Conservation (phyloP, 2,329 filamentous ascomycete genomes). For the Sclerotinia trifoliorum region DNA sequence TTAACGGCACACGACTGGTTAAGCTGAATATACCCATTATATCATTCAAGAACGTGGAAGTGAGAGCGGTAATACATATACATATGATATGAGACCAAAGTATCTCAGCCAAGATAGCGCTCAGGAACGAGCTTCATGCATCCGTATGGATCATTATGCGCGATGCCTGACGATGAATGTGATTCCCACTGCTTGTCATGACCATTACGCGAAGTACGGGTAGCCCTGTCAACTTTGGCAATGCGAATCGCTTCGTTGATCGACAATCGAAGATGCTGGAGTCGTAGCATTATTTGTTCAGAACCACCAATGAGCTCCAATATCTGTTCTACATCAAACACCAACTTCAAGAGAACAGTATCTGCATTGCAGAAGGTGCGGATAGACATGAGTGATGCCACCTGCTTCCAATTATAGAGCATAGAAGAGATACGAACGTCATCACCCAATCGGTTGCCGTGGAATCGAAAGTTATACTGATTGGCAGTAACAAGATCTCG, state of each 20-base stretch:
- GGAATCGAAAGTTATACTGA: conserved; percentile 47
- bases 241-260: conserved; percentile 33
- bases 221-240: conserved; percentile 16
- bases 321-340: conserved; percentile 49
- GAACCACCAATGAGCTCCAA: conserved; percentile 47
- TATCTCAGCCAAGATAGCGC: conserved; percentile 20
- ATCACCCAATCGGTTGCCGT: conserved; percentile 44
- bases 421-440: conserved; percentile 43
- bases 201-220: conserved; percentile 20
- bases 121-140: conserved; percentile 34
- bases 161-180: conserved; percentile 21
- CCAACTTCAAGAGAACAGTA: conserved; percentile 48
- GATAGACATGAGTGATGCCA: conserved; percentile 48
- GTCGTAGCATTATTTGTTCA: conserved; percentile 33
- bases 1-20: neutral
- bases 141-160: conserved; percentile 28
- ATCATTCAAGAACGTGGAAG: neutral
- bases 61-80: neutral
- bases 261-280: conserved; percentile 35
- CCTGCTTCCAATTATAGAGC: conserved; percentile 49
- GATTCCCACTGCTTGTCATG: conserved; percentile 24
- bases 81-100: neutral
- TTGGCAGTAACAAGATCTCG: conserved; percentile 48
- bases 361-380: conserved; percentile 52
- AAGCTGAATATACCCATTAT: neutral